Base-by-base conservation (phyloP, 2,329 filamentous ascomycete genomes). In the Talaromyces verruculosus region DNA sequence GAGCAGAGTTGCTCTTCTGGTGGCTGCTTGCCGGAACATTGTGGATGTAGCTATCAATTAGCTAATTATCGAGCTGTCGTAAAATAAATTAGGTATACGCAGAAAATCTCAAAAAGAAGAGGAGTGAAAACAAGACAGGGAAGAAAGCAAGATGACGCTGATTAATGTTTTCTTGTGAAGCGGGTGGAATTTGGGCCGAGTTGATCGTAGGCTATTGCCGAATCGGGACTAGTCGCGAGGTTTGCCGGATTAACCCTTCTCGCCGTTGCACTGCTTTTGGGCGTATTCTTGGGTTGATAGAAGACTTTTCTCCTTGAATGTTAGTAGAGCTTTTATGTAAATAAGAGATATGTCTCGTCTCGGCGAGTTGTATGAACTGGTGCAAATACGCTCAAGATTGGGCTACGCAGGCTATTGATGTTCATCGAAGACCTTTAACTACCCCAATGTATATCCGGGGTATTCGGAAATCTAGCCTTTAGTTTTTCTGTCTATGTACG, bases 1-100 rank as follows among this genome's bases (percentile, higher is more conserved):
- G 41, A 66, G 65, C 61, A 63, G 55, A 60, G 60, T 33, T 66
- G 65, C 61, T 39, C 65, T 61, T 41, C 61, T 63, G 49, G 60
- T 59, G 49, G 65, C 55, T 58, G 65, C 33, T 63, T 63, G 60
- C 47, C 65, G 65, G 39, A 66, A 63, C 65, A 66, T 66, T 37
- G 64, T 66, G 15, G 59, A 19, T 55, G 28, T 19, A 22, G 30
- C 51, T 55, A 35, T 33, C 28, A 33, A 13, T 22, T 35, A 15
- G 11, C 51, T 17, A 37, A 22, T 15, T 1, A 33, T 53, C n/a
- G n/a, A 33, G 53, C 11, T 57, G n/a, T 19, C 3, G 17, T 25
- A n/a, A 3, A 8, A 22, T 13, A 17, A 13, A 55, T 35, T 13
- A 15, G 13, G 30, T 35, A 55, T 22, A 37, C n/a, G 15, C 51